These are phyloP conservation scores for Hippophae gyantsensis DNA, from an alignment of 306 rosid species.

Conservation along the genomic window DNA sequence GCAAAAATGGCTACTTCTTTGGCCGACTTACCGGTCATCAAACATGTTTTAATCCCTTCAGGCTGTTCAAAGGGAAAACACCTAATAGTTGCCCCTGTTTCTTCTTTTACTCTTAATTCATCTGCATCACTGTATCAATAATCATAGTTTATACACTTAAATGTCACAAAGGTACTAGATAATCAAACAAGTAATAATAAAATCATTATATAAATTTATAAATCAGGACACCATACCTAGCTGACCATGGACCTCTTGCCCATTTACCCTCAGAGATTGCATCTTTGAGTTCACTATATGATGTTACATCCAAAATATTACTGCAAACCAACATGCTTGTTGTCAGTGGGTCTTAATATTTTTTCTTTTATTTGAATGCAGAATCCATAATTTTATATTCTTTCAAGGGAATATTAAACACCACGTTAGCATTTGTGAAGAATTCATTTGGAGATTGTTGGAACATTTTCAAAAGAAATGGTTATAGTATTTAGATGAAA, in stretches of 20 bases:
- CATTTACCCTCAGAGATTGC: slow-evolving; percentile 88
- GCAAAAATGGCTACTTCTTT: slow-evolving; percentile 91
- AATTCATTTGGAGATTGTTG: too few species aligned
- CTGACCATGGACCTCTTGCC: slow-evolving; percentile 99
- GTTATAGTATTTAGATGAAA: too few species aligned
- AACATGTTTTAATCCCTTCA: slow-evolving; percentile 53
- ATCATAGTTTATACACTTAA: slow-evolving; percentile 17
- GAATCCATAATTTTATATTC: too few species aligned
- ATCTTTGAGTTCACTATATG: slow-evolving; percentile 78
- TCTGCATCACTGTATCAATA: slow-evolving; percentile 53
- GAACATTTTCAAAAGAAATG: too few species aligned
- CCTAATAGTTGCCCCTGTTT: slow-evolving; percentile 93
- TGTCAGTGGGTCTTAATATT: background rate
- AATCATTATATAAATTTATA: background rate
- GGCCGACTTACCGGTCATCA: slow-evolving; percentile 80
- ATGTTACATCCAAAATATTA: slow-evolving; percentile 73
- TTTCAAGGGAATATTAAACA: too few species aligned
- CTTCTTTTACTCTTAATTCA: slow-evolving; percentile 85
- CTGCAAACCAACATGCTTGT: slow-evolving; percentile 33
- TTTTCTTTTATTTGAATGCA: too few species aligned
- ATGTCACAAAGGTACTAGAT: background rate
- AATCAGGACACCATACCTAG: slow-evolving; percentile 42
- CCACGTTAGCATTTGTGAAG: too few species aligned
- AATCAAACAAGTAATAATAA: background rate
- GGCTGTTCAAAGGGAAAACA: slow-evolving; percentile 93